Evolutionary conservation across 225 moss, liverwort and hornwort species (phyloP).

Genomic region (Rhytidiadelphus loreus): DNA sequence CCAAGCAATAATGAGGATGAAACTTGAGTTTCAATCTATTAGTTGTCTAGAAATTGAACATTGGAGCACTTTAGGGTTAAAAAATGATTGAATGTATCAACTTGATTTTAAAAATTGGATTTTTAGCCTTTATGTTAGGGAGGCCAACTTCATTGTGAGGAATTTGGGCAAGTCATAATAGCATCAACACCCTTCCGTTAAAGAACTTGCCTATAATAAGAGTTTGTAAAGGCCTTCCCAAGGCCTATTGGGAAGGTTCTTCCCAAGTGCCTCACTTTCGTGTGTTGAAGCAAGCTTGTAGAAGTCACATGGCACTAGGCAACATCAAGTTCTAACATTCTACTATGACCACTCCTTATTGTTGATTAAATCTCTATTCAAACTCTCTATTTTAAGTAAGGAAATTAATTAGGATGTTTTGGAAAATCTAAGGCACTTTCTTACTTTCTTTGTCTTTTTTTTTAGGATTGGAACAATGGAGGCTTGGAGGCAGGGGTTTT

Average conservation of each 20-base stretch:
- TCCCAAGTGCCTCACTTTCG: rapidly evolving
- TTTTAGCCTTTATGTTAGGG: not conserved
- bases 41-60: too few relatives aligned
- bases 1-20: too few relatives aligned
- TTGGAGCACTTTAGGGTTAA: too few relatives aligned
- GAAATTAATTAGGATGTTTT: not conserved
- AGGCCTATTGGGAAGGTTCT: rapidly evolving
- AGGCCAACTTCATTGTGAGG: not conserved
- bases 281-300: rapidly evolving
- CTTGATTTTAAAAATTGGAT: not conserved
- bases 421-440: rapidly evolving
- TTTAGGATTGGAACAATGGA: not conserved
- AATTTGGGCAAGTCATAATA: not conserved
- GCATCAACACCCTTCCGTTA: rapidly evolving
- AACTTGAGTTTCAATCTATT: too few relatives aligned
- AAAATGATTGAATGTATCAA: too few relatives aligned
- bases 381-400: rapidly evolving
- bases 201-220: rapidly evolving
- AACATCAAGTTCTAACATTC: rapidly evolving
- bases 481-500: too few relatives aligned
- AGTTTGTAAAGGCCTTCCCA: not conserved
- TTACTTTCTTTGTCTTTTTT: not conserved
- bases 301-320: rapidly evolving
- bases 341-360: rapidly evolving
- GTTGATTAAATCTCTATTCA: rapidly evolving